phyloP scores from a whole-genome alignment of 1,139 yeast species.

The Nakaseomyces glabratus region DNA sequence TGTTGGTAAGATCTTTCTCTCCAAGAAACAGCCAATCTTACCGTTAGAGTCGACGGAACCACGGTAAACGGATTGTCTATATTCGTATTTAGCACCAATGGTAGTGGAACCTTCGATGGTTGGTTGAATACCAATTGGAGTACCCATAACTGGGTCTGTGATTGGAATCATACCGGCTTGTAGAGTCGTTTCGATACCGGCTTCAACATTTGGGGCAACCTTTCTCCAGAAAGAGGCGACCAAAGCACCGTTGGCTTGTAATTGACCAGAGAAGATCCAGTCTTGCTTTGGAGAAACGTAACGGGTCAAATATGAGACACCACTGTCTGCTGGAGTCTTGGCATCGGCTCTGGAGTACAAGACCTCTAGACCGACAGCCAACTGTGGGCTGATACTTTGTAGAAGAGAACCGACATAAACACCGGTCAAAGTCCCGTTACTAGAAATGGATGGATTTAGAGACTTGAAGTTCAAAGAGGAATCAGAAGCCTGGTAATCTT shows the following conservation, averaged over 20 bases:
- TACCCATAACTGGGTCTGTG: conserved; percentile 72
- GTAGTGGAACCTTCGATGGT: conserved; percentile 87
- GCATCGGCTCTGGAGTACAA: conserved; percentile 77
- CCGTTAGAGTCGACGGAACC: conserved; percentile 91
- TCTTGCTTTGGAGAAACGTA: conserved; percentile 60
- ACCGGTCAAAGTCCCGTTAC: conserved; percentile 70
- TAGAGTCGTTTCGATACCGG: conserved; percentile 88
- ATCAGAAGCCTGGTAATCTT: conserved; percentile 86
- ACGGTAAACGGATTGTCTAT: conserved; percentile 91
- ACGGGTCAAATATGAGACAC: conserved; percentile 84
- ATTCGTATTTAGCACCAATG: conserved; percentile 94
- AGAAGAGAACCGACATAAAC: conserved; percentile 85
- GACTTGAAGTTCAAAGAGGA: conserved; percentile 83
- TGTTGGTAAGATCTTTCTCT: conserved; percentile 89
- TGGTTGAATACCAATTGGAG: conserved; percentile 73
- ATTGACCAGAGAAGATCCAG: conserved; percentile 92
- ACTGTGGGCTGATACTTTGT: conserved; percentile 77
- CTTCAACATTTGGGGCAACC: conserved; percentile 88
- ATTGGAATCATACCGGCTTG: conserved; percentile 73
- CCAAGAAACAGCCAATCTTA: conserved; percentile 83
- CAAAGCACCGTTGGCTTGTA: conserved; percentile 87
- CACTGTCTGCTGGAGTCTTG: conserved; percentile 80
- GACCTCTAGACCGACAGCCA: conserved; percentile 88
- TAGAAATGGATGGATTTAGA: conserved; percentile 74
- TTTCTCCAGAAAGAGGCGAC: conserved; percentile 91